phyloP scores from a whole-genome alignment of 805 yeast species.

The Priceomyces medius region DNA sequence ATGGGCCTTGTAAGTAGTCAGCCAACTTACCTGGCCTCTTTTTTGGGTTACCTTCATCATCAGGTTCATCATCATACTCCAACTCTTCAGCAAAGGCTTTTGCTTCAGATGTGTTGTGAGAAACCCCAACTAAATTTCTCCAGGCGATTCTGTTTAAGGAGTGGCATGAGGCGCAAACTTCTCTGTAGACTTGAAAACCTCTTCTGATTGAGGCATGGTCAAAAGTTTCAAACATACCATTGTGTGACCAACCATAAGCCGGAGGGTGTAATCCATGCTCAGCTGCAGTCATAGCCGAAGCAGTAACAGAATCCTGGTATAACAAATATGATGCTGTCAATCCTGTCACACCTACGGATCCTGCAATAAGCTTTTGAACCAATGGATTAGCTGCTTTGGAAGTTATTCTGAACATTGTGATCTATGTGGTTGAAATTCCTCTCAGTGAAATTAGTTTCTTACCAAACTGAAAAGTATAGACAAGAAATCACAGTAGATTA shows the following conservation, averaged over 20 bases:
- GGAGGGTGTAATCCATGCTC: conserved; percentile 99
- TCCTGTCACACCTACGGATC: conserved; percentile 72
- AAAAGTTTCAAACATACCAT: conserved; percentile 84
- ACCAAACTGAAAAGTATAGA: conserved; percentile 1
- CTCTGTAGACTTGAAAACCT: conserved; percentile 98
- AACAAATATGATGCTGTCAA: conserved; percentile 76
- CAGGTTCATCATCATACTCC: conserved; percentile 96
- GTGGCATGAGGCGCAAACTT: conserved; percentile 99
- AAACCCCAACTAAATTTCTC: conserved; percentile 97
- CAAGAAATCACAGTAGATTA: conserved; percentile 8
- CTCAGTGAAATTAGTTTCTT: conserved; percentile 3
- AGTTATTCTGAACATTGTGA: conserved; percentile 18
- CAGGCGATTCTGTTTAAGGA: conserved; percentile 95
- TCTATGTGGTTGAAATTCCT: conserved; percentile 1
- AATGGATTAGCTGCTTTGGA: conserved; percentile 17
- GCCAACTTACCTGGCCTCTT: conserved; percentile 98
- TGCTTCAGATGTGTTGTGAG: conserved; percentile 87
- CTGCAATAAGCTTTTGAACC: conserved; percentile 54
- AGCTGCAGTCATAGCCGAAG: conserved; percentile 96
- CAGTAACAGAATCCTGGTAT: conserved; percentile 82
- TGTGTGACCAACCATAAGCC: conserved; percentile 88
- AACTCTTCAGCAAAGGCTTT: conserved; percentile 93
- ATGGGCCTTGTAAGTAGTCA: conserved; percentile 92
- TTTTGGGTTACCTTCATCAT: conserved; percentile 95
- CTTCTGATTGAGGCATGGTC: conserved; percentile 97